A percentile compares a stretch with the other conserved stretches of the same genome.
phyloP scores from a whole-genome alignment of 2,329 filamentous ascomycete genomes.

The Corynespora cassiicola region DNA sequence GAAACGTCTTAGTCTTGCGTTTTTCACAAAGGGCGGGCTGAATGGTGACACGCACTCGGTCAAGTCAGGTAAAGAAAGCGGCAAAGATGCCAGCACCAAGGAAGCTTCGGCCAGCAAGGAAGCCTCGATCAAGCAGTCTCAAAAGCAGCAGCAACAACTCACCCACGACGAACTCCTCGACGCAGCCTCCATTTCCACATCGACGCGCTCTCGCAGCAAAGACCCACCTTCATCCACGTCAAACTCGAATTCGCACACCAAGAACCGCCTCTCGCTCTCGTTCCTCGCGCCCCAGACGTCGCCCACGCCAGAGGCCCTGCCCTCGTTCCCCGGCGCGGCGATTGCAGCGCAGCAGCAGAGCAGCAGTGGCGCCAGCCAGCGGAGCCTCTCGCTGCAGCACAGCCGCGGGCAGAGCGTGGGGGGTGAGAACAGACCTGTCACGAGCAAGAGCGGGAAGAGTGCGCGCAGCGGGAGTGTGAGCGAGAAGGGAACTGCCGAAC shows the following conservation, averaged over 20 bases:
- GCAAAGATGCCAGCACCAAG: constrained; percentile 22
- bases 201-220: constrained; percentile 41
- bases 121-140: neutral
- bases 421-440: constrained; percentile 27
- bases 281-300: constrained; percentile 37
- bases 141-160: too few species aligned
- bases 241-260: too few species aligned
- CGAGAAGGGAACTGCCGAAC: constrained; percentile 50
- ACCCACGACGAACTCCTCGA: constrained; percentile 26
- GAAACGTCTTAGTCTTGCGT: constrained; percentile 46
- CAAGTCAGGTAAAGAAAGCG: constrained; percentile 14
- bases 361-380: constrained; percentile 22
- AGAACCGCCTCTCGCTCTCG: constrained; percentile 35
- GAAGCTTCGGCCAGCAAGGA: constrained; percentile 23
- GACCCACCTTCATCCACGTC: too few species aligned
- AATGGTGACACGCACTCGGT: constrained; percentile 27
- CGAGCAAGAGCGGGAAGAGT: constrained; percentile 47
- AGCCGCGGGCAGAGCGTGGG: constrained; percentile 18
- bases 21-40: constrained; percentile 44
- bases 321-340: constrained; percentile 18
- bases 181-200: constrained; percentile 24
- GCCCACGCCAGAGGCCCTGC: constrained; percentile 37
- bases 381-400: constrained; percentile 19
- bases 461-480: too few species aligned
- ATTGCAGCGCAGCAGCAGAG: constrained; percentile 14